Conservation (phyloP, 176 grass and related monocot genomes). For the Lolium multiflorum region DNA sequence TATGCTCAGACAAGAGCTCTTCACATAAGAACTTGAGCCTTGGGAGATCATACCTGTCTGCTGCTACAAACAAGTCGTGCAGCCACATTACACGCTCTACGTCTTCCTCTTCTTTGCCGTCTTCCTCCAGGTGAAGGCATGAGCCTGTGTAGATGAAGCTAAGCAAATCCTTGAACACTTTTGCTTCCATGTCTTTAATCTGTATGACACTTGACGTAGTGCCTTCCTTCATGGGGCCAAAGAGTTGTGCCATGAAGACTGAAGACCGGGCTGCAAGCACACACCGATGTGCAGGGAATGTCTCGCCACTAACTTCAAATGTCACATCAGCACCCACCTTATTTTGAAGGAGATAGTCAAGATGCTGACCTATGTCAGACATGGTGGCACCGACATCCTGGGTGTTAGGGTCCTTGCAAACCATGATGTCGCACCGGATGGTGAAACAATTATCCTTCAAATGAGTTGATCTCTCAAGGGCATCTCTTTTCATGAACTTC, state of each 20-base stretch:
- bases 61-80: slow-evolving; percentile 5
- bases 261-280: slow-evolving; percentile 3
- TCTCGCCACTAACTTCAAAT: background rate
- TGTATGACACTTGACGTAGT: background rate
- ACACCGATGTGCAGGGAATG: background rate
- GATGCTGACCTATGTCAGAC: background rate
- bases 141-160: background rate
- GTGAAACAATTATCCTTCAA: slow-evolving; percentile 9
- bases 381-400: background rate
- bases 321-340: slow-evolving; percentile 12
- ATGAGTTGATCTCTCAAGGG: background rate
- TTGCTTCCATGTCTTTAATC: slow-evolving; percentile 15
- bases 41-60: background rate
- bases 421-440: slow-evolving; percentile 5
- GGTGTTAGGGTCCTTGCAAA: background rate
- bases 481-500: background rate
- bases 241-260: background rate
- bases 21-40: background rate
- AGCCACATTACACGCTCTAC: background rate
- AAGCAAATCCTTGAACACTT: background rate
- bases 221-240: slow-evolving; percentile 16
- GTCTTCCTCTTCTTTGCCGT: background rate
- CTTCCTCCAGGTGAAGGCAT: background rate
- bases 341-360: background rate
- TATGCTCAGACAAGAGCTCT: background rate